Percentiles rank a stretch among this genome's conserved stretches.
phyloP scores from a whole-genome alignment of 2,329 filamentous ascomycete genomes.

The Cadophora sp. region DNA sequence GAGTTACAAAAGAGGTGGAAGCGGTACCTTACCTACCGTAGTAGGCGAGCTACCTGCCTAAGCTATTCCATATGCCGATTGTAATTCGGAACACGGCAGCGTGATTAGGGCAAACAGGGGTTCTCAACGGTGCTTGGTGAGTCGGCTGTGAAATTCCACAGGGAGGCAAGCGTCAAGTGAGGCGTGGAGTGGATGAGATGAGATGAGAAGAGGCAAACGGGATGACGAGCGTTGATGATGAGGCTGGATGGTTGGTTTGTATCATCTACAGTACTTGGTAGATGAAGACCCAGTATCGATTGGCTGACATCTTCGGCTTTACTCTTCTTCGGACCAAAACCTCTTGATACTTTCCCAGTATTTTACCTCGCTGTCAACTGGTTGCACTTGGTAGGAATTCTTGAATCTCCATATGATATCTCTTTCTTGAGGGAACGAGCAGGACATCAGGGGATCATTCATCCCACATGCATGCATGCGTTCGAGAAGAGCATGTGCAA shows the following conservation, averaged over 20 bases:
- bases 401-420: not conserved
- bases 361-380: not conserved
- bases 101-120: constrained; percentile 15
- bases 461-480: constrained; percentile 13
- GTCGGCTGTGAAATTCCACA: too few relatives aligned
- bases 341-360: not conserved
- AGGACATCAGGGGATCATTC: constrained; percentile 24
- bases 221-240: not conserved
- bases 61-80: not conserved
- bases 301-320: not conserved
- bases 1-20: not conserved
- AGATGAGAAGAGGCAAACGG: not conserved
- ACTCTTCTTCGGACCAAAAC: not conserved
- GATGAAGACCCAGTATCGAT: too few relatives aligned
- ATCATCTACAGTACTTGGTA: not conserved
- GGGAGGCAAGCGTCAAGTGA: not conserved
- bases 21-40: too few relatives aligned
- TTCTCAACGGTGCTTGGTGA: not conserved
- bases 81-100: constrained; percentile 16
- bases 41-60: too few relatives aligned
- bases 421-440: not conserved
- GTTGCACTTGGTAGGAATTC: not conserved
- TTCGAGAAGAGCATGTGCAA: not conserved
- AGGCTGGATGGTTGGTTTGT: constrained; percentile 5
- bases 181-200: too few relatives aligned